These are phyloP conservation scores for Andrographis paniculata DNA, from an alignment of 305 asterid species.

Conservation along the genomic window DNA sequence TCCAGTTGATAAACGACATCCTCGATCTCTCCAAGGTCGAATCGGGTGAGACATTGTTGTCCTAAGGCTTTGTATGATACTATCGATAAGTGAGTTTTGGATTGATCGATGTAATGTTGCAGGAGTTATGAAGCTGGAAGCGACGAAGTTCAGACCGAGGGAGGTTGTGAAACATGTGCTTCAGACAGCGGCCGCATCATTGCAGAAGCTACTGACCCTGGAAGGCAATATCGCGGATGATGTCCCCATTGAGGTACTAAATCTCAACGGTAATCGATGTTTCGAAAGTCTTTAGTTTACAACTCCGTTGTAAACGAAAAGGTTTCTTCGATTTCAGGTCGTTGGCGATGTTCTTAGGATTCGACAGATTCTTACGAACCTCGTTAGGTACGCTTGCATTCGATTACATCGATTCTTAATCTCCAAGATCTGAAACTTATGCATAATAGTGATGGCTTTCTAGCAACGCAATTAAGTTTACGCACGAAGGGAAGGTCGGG, in stretches of 20 bases:
- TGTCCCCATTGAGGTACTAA: constrained; percentile 78
- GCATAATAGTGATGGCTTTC: too few relatives aligned
- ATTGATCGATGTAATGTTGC: not conserved
- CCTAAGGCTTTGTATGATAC: not conserved
- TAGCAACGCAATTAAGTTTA: constrained; percentile 89
- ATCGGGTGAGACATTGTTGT: constrained; percentile 49
- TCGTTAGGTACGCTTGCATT: constrained; percentile 55
- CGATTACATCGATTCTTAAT: too few relatives aligned
- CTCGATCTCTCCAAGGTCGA: constrained; percentile 94
- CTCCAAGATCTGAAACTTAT: too few relatives aligned
- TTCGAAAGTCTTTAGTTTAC: not conserved
- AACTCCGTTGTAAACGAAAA: not conserved
- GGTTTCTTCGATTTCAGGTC: constrained; percentile 39
- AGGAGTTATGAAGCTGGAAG: constrained; percentile 95
- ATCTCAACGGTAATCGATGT: constrained; percentile 4
- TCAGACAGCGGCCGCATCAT: constrained; percentile 88
- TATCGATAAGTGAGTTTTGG: not conserved
- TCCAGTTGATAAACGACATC: constrained; percentile 78
- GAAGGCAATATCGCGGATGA: constrained; percentile 82
- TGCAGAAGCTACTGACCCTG: constrained; percentile 62
- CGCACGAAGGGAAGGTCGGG: constrained; percentile 87
- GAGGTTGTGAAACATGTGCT: constrained; percentile 91
- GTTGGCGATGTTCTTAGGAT: constrained; percentile 83
- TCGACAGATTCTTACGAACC: constrained; percentile 88
- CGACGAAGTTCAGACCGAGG: constrained; percentile 82